phyloP scores from a whole-genome alignment of 306 rosid genomes.

The Vigna reflexopilosa region DNA sequence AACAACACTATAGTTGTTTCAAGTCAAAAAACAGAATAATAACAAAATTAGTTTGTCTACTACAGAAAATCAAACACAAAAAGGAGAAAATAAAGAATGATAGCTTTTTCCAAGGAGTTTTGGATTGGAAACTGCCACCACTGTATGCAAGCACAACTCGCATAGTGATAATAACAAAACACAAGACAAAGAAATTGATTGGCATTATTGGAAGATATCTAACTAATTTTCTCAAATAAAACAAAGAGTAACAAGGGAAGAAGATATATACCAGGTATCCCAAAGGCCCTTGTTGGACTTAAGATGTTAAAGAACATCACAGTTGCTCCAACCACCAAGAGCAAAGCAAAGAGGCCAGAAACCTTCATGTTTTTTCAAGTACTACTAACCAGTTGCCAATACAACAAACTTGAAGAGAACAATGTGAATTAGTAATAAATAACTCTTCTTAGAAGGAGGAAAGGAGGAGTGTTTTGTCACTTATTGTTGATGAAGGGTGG shows the following conservation, averaged over 20 bases:
- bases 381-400: neutral
- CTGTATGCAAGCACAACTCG: conserved; percentile 22
- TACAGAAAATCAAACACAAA: too few species aligned
- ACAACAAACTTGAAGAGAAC: conserved; percentile 1
- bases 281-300: conserved; percentile 31
- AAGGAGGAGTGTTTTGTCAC: conserved; percentile 10
- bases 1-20: too few species aligned
- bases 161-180: too few species aligned
- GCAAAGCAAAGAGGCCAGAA: conserved; percentile 58
- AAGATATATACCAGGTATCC: conserved; percentile 39
- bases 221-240: too few species aligned
- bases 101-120: too few species aligned
- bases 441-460: neutral
- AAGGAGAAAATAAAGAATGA: too few species aligned
- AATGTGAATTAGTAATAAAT: neutral
- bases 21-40: too few species aligned
- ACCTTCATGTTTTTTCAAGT: conserved; percentile 58
- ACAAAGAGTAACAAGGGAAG: neutral
- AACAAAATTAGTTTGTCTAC: too few species aligned
- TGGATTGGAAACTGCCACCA: too few species aligned
- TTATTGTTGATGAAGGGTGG: neutral
- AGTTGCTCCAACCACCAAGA: conserved; percentile 48
- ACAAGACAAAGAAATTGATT: neutral
- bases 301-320: conserved; percentile 46
- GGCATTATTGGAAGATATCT: neutral